Evolutionary conservation across 371 early-diverging fungal genomes (phyloP).

Genomic region (Mortierella sp.): DNA sequence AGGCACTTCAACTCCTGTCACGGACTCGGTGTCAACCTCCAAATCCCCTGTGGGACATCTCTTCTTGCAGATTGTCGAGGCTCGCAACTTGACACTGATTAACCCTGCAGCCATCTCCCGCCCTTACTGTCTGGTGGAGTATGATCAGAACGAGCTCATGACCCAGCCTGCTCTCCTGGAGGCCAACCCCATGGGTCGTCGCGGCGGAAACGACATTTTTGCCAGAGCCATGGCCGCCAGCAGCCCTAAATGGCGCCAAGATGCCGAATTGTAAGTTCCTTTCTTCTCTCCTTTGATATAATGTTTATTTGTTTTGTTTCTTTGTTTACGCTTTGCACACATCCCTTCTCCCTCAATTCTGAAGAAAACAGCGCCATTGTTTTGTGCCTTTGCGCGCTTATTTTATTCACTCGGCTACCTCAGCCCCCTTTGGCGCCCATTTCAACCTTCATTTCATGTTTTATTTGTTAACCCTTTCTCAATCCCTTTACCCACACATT

Average conservation of each 20-base stretch:
- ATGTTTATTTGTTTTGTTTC: background rate
- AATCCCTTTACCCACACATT: background rate
- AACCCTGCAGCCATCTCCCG: constrained; percentile 60
- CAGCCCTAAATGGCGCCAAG: constrained; percentile 76
- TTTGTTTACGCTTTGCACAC: background rate
- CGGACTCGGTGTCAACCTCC: constrained; percentile 14
- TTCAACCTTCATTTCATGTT: background rate
- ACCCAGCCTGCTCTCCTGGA: constrained; percentile 57
- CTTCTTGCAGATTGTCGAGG: constrained; percentile 60
- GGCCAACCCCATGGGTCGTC: constrained; percentile 33
- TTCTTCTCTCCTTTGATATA: background rate
- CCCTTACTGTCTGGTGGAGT: constrained; percentile 65
- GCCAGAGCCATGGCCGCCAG: constrained; percentile 63
- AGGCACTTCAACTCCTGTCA: background rate
- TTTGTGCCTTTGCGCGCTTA: background rate
- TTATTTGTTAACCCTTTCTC: background rate
- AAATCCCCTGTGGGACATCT: constrained; percentile 49
- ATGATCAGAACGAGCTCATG: constrained; percentile 61
- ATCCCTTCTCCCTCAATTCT: background rate
- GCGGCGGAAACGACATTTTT: constrained; percentile 56
- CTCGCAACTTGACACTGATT: constrained; percentile 60
- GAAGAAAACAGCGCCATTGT: background rate
- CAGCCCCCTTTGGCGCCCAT: background rate
- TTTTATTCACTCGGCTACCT: no score
- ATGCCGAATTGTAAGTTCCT: constrained; percentile 74